phyloP scores from a whole-genome alignment of 208 protist genomes.

The Acanthamoeba sp. region DNA sequence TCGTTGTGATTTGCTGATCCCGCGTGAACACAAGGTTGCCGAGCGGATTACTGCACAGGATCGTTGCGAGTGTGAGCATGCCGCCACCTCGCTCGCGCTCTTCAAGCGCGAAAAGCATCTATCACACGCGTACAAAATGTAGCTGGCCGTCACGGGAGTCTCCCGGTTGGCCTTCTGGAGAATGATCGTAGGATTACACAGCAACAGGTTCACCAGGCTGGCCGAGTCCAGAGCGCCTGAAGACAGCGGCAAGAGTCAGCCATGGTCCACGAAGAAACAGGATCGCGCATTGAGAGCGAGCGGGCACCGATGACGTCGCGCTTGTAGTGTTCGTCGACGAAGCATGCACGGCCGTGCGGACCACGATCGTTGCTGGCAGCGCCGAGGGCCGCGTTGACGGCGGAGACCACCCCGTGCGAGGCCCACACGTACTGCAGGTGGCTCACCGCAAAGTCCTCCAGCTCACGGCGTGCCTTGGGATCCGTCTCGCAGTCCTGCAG shows the following conservation, averaged over 20 bases:
- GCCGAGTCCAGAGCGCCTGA: conserved; percentile 18
- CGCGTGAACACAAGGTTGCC: conserved; percentile 89
- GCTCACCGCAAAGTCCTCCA: conserved; percentile 45
- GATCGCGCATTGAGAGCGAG: not conserved
- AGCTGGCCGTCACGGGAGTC: conserved; percentile 33
- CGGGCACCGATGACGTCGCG: conserved; percentile 18
- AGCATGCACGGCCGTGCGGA: not conserved
- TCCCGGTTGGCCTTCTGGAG: not conserved
- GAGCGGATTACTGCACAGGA: conserved; percentile 70
- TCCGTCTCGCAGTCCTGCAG: conserved; percentile 34
- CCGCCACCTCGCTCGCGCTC: too few relatives aligned
- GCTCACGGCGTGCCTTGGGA: not conserved
- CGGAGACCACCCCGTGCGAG: not conserved
- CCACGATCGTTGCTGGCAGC: not conserved
- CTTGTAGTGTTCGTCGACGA: conserved; percentile 49
- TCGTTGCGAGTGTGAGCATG: not conserved
- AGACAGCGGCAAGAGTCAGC: not conserved
- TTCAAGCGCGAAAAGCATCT: not conserved
- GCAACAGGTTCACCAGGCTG: not conserved
- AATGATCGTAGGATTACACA: conserved; percentile 34
- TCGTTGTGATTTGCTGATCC: conserved; percentile 90
- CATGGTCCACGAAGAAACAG: not conserved
- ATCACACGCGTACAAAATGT: conserved; percentile 24
- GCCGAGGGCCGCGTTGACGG: not conserved
- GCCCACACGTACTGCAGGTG: conserved; percentile 50